Base-by-base conservation (phyloP, 2,329 filamentous ascomycete genomes). In the Colletotrichum cuscutae region DNA sequence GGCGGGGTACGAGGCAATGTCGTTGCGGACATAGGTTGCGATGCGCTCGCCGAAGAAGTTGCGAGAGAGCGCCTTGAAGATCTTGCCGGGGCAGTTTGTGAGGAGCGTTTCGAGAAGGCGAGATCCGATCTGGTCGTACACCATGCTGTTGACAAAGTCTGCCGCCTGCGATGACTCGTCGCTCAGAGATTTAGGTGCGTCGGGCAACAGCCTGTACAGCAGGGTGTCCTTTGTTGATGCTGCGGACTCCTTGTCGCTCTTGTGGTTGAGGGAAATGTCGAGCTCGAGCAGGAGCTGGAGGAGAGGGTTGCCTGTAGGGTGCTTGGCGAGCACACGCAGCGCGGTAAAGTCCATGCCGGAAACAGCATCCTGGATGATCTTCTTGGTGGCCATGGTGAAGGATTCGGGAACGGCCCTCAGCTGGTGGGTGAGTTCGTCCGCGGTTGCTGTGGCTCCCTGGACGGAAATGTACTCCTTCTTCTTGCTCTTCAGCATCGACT, bases 61-160 rank as follows among this genome's bases (percentile, higher is more conserved):
- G 71, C 89, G 90, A 83, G 97, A 96, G 6, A 99, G 87, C 15
- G 91, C 89, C 82, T 98, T 98, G 89, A 98, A 99, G 42, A 95
- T 84, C 82, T 97, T 98, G 56, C 94, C 95, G 0, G 97, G 95
- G 19, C 92, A 91, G 79, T 93, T 89, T 30, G 91, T 89, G 75
- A 98, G 90, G 75, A 99, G 92, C 0, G 92, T 94, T 84, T 99
- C 97, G 26, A 98, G 87, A 2, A 99, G 87, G 57, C 96, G 92
- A 4, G 96, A 98, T 19, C 97, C 97, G 64, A 98, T 92, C 1
- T 93, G 88, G 79, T 98, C 95, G 82, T 98, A 98, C 30, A 98
- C 87, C 79, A 98, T 89, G 68, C 93, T 92, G 78, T 94, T 95
- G 80, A 98, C 89, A 79, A 98, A 98, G 19, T 89, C 86, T 12